Base-by-base conservation (phyloP, 768 basidiomycete species). In the Termitomyces eurrhizus region DNA sequence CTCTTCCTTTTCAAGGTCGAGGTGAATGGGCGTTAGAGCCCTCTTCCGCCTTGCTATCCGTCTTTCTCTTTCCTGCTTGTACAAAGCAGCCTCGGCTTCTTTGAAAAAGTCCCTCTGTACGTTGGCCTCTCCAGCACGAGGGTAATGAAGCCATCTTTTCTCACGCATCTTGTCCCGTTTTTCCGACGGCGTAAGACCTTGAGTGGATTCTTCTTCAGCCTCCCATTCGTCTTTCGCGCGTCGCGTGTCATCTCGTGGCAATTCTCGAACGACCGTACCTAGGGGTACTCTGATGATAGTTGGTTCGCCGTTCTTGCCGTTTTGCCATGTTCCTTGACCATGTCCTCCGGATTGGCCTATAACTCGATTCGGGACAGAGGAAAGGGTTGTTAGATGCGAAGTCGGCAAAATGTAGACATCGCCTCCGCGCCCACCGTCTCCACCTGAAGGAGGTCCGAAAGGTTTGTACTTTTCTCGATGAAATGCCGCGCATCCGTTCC, bases 401-500 rank as follows among this genome's bases (percentile, higher is more conserved):
- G 90, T 88, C 0, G 96, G 92, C 37, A 86, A 74, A 65, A 98
- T 81, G 70, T 93, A 93, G 36, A 98, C 86, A 67, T 90, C 87
- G 4, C 92, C 94, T 32, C 95, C 96, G 50, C 82, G 81, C 2
- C 95, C 96, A 16, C 96, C 96, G 61, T 91, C 90, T 1, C 95
- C 96, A 0, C 96, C 96, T 11, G 94, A 95, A 0, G 96, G 94
- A 0, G 95, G 93, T 0, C 93, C 93, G 62, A 85, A 83, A 1
- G 89, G 84, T 59, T 84, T 85, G 73, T 83, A 93, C 69, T 93
- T 92, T 75, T 96, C 93, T 59, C 93, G 86, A 68, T 95, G 90
- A 67, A 98, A 97, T 6, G 96, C 95, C 26, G 90, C 92, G 63
- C 94, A 92, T 26, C 96, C 96, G 59, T 93, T 79, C 0, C 96